Evolutionary conservation across 2,329 filamentous ascomycete genomes (phyloP).

Genomic region (Ustulina deusta): DNA sequence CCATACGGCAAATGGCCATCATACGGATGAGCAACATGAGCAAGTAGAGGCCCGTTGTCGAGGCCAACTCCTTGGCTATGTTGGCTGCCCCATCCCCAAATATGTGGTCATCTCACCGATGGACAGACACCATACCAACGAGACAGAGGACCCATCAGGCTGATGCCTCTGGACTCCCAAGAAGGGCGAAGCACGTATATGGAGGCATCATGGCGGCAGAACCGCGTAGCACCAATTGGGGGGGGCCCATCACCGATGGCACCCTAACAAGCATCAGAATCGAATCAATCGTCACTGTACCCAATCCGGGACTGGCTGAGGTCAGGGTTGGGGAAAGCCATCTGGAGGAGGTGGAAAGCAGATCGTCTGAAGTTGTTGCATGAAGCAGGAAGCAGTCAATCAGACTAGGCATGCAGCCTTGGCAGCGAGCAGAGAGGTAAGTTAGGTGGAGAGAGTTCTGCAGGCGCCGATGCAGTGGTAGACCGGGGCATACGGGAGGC

Average conservation of each 20-base stretch:
- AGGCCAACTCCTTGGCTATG: constrained; percentile 44
- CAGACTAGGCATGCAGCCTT: constrained; percentile 20
- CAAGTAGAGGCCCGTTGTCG: constrained; percentile 43
- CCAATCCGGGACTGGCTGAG: neutral
- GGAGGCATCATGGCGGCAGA: constrained; percentile 24
- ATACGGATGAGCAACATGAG: constrained; percentile 30
- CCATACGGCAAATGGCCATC: constrained; percentile 14
- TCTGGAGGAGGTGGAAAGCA: constrained; percentile 3
- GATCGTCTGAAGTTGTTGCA: constrained; percentile 23
- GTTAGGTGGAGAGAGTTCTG: neutral
- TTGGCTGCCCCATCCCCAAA: constrained; percentile 39
- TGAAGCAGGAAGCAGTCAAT: constrained; percentile 15
- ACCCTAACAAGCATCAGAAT: constrained; percentile 28
- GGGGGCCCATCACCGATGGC: constrained; percentile 32
- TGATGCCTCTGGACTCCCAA: constrained; percentile 23
- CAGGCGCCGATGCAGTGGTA: constrained; percentile 22
- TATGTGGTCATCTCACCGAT: constrained; percentile 35
- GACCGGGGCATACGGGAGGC: constrained; percentile 34
- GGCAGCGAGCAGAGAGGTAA: neutral
- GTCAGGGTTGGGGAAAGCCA: neutral
- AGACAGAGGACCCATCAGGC: constrained; percentile 37
- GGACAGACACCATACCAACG: constrained; percentile 14
- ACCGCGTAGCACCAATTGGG: constrained; percentile 18
- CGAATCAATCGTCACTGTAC: neutral
- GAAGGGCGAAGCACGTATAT: constrained; percentile 37